Percentiles rank a stretch among this genome's conserved stretches.
Conservation (phyloP, 495 filamentous ascomycete species). For the Annulohypoxylon moriforme region DNA sequence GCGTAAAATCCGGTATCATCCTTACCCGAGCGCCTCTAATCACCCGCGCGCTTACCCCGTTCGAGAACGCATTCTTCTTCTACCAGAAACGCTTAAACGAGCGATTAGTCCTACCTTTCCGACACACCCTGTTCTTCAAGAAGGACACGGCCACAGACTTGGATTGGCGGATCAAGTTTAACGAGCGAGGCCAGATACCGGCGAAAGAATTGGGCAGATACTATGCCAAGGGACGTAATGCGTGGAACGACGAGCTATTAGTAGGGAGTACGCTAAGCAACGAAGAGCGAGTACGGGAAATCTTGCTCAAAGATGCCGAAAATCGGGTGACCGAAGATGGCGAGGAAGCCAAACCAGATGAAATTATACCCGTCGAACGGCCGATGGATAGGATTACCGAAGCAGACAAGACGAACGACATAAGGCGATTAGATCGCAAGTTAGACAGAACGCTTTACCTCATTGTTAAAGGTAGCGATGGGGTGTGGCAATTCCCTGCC, state of each 20-base stretch:
- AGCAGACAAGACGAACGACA: conserved; percentile 80
- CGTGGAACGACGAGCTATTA: conserved; percentile 94
- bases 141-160: conserved; percentile 82
- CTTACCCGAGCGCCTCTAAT: conserved; percentile 89
- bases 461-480: conserved; percentile 75
- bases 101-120: conserved; percentile 88
- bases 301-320: conserved; percentile 80
- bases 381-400: conserved; percentile 79
- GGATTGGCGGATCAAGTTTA: conserved; percentile 90
- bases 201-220: conserved; percentile 89
- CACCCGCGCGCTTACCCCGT: conserved; percentile 82
- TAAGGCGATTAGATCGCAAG: conserved; percentile 78
- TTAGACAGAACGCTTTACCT: conserved; percentile 87
- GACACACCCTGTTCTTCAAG: conserved; percentile 95
- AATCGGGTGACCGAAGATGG: conserved; percentile 69
- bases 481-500: conserved; percentile 82
- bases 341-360: conserved; percentile 69
- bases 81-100: conserved; percentile 98
- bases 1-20: conserved; percentile 80
- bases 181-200: conserved; percentile 73
- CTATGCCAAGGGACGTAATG: conserved; percentile 76
- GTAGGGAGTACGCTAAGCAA: conserved; percentile 72
- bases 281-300: conserved; percentile 63
- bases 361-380: conserved; percentile 75
- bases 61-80: conserved; percentile 92